Base-by-base conservation (phyloP, 257 asterid genomes). In the Marsdenia floribunda region DNA sequence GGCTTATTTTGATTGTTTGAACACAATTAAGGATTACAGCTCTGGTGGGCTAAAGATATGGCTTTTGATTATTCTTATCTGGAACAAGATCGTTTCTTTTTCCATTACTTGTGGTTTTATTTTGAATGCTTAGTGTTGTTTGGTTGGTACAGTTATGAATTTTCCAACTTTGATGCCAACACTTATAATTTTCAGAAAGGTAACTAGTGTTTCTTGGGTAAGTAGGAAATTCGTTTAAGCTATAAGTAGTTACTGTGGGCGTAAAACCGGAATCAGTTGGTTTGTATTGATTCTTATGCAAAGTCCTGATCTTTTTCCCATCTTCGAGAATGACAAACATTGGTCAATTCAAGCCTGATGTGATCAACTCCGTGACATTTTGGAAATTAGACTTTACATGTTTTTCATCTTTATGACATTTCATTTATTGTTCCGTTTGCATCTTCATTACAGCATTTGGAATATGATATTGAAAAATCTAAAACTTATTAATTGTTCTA, bases 31-130 rank as follows among this genome's bases (percentile, higher is more conserved):
- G 65, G 26, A 2, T 8, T 49, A 26, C 1, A 13, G 64, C 54
- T 29, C 22, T 73, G 50, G 33, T 46, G 35, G 16, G 46, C 44
- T 58, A 61, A 22, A 44, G 37, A 59, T 46, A 44, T 26, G 10
- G 1, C 38, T 58, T 73, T 38, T 63, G 18, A 18, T 18, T 3
- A 40, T 47, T 22, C 52, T 33, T 19, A 2, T 63, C n/a, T 64
- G 40, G 21, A 44, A 26, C 52, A 46, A 70, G 13, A 21, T 53
- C 26, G 26, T 52, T 70, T 70, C 76, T 76, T 70, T 60, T 50
- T 29, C 5, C 6, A 35, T 3, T 19, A 44, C 46, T n/a, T 33
- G 22, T 42, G 67, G 26, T 47, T 55, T 24, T 15, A 5, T 58
- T 1, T 38, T 22, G 57, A 18, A 24, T 55, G 4, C 22, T 75